Evolutionary conservation across 441 rosid species (phyloP).

Genomic region (Aquilaria agallochum): DNA sequence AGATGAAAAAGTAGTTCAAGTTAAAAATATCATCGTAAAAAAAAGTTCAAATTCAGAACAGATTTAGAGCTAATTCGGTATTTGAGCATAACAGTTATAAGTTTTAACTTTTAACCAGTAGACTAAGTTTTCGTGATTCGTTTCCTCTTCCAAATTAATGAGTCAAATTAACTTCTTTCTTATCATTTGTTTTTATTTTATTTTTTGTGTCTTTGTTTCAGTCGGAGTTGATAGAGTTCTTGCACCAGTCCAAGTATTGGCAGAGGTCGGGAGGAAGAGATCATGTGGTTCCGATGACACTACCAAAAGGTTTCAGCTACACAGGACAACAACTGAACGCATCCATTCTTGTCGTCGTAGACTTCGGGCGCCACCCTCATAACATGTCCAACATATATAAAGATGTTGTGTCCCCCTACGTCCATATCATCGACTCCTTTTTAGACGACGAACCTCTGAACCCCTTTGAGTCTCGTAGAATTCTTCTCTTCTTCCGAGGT

Average conservation of each 20-base stretch:
- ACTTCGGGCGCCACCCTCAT: conserved; percentile 73
- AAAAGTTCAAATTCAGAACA: no score
- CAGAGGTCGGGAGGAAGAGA: conserved; percentile 88
- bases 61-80: no score
- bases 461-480: conserved; percentile 59
- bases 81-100: no score
- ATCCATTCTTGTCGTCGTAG: conserved; percentile 74
- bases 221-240: conserved; percentile 62
- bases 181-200: no score
- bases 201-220: conserved; percentile 9
- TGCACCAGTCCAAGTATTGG: conserved; percentile 69
- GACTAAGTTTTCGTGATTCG: no score
- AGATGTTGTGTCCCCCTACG: conserved; percentile 87
- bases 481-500: conserved; percentile 85
- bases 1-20: no score
- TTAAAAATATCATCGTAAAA: no score
- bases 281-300: conserved; percentile 89
- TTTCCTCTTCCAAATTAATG: no score
- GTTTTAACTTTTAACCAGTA: no score
- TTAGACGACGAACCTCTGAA: conserved; percentile 36
- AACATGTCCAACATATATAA: conserved; percentile 62
- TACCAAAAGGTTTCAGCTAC: conserved; percentile 92
- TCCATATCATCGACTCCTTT: conserved; percentile 75
- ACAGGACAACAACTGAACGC: conserved; percentile 71
- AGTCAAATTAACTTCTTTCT: no score